Evolutionary conservation across 1,284 basidiomycete genomes (phyloP).

Genomic region (Paramarasmius palmivorus): DNA sequence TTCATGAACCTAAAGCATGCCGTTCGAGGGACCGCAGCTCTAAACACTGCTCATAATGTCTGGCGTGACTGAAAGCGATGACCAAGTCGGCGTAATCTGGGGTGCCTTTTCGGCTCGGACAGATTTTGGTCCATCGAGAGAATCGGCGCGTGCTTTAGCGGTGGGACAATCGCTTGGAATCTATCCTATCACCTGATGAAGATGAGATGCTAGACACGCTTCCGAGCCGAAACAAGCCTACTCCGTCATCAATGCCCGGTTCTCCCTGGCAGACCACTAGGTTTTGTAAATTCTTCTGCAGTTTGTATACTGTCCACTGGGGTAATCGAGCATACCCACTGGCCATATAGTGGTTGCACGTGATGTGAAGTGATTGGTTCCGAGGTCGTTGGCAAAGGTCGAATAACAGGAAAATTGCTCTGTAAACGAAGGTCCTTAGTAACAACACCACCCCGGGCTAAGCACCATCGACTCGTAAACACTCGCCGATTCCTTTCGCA

Average conservation of each 20-base stretch:
- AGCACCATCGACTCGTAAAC: too few relatives aligned
- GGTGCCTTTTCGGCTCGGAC: conserved; percentile 20
- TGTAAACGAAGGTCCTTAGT: neutral
- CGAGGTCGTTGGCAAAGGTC: conserved; percentile 31
- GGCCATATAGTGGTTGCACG: conserved; percentile 34
- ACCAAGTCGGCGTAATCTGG: conserved; percentile 42
- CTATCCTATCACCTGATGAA: conserved; percentile 33
- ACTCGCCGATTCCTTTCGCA: conserved; percentile 1
- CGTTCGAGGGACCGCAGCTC: conserved; percentile 6
- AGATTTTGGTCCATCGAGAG: conserved; percentile 38
- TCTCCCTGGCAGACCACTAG: conserved; percentile 26
- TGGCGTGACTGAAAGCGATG: conserved; percentile 41
- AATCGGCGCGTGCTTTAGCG: conserved; percentile 28
- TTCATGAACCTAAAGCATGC: neutral
- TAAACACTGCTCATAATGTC: conserved; percentile 31
- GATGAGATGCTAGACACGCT: neutral
- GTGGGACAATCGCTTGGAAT: conserved; percentile 38
- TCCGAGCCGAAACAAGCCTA: conserved; percentile 15
- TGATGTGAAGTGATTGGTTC: conserved; percentile 20
- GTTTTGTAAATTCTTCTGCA: too few relatives aligned
- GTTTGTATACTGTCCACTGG: conserved; percentile 35
- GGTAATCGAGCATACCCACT: conserved; percentile 43
- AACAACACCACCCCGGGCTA: too few relatives aligned
- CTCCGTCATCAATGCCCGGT: conserved; percentile 23
- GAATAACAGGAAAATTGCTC: conserved; percentile 34